Evolutionary conservation across 805 yeast species (phyloP), one percentile per base, ranked within the genome.

Genomic region (Kuraishia ogatae): DNA sequence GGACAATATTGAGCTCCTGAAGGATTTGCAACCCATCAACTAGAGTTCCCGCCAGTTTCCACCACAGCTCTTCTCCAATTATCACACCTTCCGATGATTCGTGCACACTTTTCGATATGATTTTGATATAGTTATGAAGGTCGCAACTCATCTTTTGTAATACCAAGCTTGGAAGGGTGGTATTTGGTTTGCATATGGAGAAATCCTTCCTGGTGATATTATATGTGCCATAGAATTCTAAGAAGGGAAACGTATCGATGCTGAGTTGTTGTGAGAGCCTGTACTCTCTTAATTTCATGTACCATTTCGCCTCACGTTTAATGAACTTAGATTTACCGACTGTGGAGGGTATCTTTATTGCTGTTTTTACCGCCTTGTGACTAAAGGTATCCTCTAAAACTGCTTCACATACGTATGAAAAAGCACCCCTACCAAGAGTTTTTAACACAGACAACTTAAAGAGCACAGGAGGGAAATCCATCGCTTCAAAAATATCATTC

Each of bases 1-100:
- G 82, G 17, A 79, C 73, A 26, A 71, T 58, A 3, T 65, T 59
- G 23, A 70, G 55, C 2, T 62, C 60, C 48, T 58, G 58, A 23
- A 75, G 53, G 0, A 68, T 59, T 1, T 50, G 26, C 2, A 73
- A 57, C 3, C 66, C 64, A 50, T 60, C 56, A 1, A 70, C 19
- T 20, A 74, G 58, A 7, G 65, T 59, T 11, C 56, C 56, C 2
- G 66, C 65, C 4, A 74, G 57, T 26, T 54, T 55, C 71, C 71
- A 71, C 75, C 75, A 74, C 13, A 55, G 49, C 1, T 55, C 48
- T 1, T 54, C 15, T 1, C 69, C 68, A 15, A 72, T 59, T 6
- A 57, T 62, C 4, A 65, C n/a, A 48, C 52, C 2, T 23, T 52
- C 53, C n/a, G n/a, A n/a, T 48, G 57, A 50, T 48, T 51, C n/a